Evolutionary conservation across 2,329 filamentous ascomycete species (phyloP).

Genomic region (Diaporthe humulicola): DNA sequence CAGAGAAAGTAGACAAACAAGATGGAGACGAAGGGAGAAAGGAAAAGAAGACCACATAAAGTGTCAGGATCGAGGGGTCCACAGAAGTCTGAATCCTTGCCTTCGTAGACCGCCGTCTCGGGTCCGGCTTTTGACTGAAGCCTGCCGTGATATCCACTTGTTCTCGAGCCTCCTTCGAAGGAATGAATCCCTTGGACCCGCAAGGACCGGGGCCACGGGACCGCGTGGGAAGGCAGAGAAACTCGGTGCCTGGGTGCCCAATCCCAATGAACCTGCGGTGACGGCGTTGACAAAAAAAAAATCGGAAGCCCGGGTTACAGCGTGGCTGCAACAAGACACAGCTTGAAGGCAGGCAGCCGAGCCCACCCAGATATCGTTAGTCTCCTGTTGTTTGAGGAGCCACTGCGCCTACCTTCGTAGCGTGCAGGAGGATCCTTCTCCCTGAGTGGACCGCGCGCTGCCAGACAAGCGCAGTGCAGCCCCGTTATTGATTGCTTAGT

Average conservation of each 20-base stretch:
- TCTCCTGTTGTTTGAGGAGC: neutral
- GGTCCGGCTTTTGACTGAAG: slow-evolving; percentile 4
- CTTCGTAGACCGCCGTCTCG: slow-evolving; percentile 13
- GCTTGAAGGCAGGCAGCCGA: slow-evolving; percentile 5
- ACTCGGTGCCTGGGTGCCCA: neutral
- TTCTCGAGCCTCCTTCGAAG: slow-evolving; percentile 25
- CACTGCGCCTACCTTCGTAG: slow-evolving; percentile 14
- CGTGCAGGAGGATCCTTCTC: slow-evolving; percentile 10
- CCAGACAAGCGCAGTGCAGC: slow-evolving; percentile 25
- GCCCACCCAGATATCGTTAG: neutral
- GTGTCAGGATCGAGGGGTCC: slow-evolving; percentile 1
- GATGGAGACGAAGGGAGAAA: neutral
- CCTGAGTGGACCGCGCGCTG: slow-evolving; percentile 1
- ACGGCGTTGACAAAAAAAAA: neutral
- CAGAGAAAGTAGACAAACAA: neutral
- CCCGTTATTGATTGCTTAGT: neutral
- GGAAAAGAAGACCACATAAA: neutral
- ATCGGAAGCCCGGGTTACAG: neutral
- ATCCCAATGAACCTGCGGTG: neutral
- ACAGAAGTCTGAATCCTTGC: slow-evolving; percentile 9
- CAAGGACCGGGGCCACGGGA: slow-evolving; percentile 19
- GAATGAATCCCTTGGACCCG: slow-evolving; percentile 19
- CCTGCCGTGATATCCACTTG: slow-evolving; percentile 25
- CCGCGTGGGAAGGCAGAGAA: neutral
- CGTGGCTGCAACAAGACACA: neutral